phyloP scores from a whole-genome alignment of 2,329 filamentous ascomycete genomes.

The Aspergillus fructus region DNA sequence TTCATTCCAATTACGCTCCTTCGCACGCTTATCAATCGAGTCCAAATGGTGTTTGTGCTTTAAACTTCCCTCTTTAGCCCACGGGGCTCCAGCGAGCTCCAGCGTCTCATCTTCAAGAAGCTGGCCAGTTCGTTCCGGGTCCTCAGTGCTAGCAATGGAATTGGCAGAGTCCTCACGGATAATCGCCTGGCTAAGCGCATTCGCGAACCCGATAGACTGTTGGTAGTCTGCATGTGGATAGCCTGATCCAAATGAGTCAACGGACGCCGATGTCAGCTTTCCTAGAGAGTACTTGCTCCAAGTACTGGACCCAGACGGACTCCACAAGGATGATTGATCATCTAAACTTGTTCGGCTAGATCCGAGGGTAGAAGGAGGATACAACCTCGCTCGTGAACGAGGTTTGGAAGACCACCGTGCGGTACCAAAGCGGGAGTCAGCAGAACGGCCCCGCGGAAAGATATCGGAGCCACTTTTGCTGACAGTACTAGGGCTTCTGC shows the following conservation, averaged over 20 bases:
- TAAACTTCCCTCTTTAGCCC: constrained; percentile 95
- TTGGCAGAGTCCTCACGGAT: constrained; percentile 73
- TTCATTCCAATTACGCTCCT: constrained; percentile 91
- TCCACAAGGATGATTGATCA: constrained; percentile 86
- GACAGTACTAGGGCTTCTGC: constrained; percentile 83
- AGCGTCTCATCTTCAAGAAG: constrained; percentile 90
- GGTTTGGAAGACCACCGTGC: constrained; percentile 83
- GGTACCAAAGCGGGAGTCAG: constrained; percentile 62
- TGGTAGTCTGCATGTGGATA: constrained; percentile 80
- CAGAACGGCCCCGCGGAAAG: constrained; percentile 67
- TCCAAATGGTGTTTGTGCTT: constrained; percentile 97
- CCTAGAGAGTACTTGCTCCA: constrained; percentile 94
- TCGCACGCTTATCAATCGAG: constrained; percentile 83
- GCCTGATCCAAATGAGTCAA: constrained; percentile 81
- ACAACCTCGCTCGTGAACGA: constrained; percentile 73
- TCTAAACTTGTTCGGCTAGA: constrained; percentile 94
- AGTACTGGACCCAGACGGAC: constrained; percentile 83
- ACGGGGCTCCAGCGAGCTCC: constrained; percentile 89
- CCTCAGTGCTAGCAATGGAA: constrained; percentile 55
- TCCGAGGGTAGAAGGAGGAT: constrained; percentile 76
- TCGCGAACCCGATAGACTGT: constrained; percentile 95
- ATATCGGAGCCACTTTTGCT: constrained; percentile 88
- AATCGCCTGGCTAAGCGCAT: constrained; percentile 92
- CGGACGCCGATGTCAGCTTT: constrained; percentile 85
- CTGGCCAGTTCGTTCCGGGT: constrained; percentile 59